Percentiles rank a stretch among this genome's conserved stretches.
These are phyloP conservation scores for Metahyphopichia silvanorum DNA, from an alignment of 805 yeast genomes.

Conservation along the genomic window DNA sequence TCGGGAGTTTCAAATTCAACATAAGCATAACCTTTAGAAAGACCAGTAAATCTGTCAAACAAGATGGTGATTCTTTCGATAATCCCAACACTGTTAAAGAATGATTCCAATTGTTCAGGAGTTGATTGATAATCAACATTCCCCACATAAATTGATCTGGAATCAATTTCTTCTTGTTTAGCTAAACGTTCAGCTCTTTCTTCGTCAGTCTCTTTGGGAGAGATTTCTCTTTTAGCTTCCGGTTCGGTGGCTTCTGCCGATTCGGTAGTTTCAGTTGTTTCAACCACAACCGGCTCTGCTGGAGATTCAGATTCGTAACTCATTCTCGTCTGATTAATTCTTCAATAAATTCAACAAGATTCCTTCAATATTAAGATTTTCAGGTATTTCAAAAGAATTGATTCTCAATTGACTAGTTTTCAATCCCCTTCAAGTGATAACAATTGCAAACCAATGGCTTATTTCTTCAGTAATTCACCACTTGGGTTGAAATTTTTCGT, in stretches of 20 bases:
- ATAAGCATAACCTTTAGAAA: conserved; percentile 61
- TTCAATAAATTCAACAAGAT: too few relatives aligned
- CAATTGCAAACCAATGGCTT: too few relatives aligned
- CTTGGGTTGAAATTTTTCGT: too few relatives aligned
- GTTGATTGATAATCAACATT: conserved; percentile 48
- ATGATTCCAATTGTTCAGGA: conserved; percentile 48
- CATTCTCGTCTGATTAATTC: conserved; percentile 3
- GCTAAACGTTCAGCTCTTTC: conserved; percentile 29
- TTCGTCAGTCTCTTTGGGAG: conserved; percentile 24
- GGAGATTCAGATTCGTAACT: conserved; percentile 6
- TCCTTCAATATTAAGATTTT: too few relatives aligned
- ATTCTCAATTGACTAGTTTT: too few relatives aligned
- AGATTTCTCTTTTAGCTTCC: not conserved
- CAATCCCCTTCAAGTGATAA: too few relatives aligned
- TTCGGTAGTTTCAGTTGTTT: not conserved
- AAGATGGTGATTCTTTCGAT: conserved; percentile 53
- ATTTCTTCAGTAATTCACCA: too few relatives aligned
- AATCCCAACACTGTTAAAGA: conserved; percentile 42
- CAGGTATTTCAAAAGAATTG: too few relatives aligned
- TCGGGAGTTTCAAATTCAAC: conserved; percentile 49
- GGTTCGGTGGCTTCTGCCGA: conserved; percentile 3
- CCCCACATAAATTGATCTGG: conserved; percentile 53
- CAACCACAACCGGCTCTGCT: conserved; percentile 3
- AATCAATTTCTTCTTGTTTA: conserved; percentile 45
- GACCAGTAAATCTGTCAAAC: conserved; percentile 41